These are phyloP conservation scores for Lyophyllum shimeji DNA, from an alignment of 768 basidiomycete species.

Conservation along the genomic window DNA sequence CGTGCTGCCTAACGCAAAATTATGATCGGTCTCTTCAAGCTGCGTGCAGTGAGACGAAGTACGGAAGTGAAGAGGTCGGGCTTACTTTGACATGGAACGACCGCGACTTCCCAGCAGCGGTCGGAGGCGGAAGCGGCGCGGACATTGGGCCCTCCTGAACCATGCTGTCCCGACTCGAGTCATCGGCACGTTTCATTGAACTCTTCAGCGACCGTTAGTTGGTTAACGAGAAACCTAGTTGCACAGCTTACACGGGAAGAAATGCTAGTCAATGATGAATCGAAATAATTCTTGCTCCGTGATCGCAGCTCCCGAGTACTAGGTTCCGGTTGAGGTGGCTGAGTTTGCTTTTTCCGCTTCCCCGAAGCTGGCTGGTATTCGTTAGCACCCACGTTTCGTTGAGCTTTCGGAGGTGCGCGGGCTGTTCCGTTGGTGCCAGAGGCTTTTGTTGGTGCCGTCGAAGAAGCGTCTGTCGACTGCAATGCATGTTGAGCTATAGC, in stretches of 20 bases:
- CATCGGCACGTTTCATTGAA: conserved; percentile 25
- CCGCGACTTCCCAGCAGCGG: conserved; percentile 22
- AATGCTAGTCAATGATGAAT: conserved; percentile 36
- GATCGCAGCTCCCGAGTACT: conserved; percentile 47
- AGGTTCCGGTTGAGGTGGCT: conserved; percentile 24
- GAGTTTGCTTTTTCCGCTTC: conserved; percentile 36
- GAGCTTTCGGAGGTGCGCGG: conserved; percentile 7
- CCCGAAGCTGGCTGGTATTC: conserved; percentile 35
- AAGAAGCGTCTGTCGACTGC: conserved; percentile 5
- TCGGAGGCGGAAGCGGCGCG: conserved; percentile 14
- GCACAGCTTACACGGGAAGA: conserved; percentile 35
- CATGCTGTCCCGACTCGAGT: conserved; percentile 21
- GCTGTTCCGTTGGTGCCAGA: conserved; percentile 15
- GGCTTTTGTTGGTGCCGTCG: conserved; percentile 14
- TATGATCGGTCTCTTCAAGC: conserved; percentile 37
- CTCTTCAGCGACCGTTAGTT: conserved; percentile 16
- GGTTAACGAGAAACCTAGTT: neutral
- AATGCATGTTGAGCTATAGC: neutral
- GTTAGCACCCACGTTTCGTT: conserved; percentile 24
- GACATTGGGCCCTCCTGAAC: conserved; percentile 18
- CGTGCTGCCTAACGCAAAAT: conserved; percentile 6
- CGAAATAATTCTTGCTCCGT: conserved; percentile 38
- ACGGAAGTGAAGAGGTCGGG: neutral
- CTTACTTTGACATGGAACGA: conserved; percentile 35
- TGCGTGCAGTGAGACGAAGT: conserved; percentile 9